phyloP scores from a whole-genome alignment of 257 asterid genomes.

The Paraleonurus japonicus region DNA sequence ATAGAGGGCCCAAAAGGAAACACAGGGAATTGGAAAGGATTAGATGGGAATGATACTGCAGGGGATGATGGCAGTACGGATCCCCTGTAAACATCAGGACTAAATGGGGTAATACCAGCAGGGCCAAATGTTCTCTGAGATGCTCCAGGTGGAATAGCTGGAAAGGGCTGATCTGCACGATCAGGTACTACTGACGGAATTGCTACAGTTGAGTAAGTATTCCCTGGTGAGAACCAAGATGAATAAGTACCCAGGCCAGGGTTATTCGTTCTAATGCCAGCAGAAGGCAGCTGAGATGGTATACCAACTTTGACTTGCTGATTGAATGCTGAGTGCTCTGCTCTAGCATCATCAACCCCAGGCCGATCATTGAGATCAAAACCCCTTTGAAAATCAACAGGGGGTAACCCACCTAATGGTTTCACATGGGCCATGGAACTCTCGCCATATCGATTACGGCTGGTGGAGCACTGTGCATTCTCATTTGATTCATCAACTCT shows the following conservation, averaged over 20 bases:
- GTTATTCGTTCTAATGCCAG: constrained; percentile 38
- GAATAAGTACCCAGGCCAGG: constrained; percentile 55
- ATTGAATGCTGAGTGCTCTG: constrained; percentile 11
- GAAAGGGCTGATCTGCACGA: constrained; percentile 48
- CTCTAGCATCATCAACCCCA: constrained; percentile 36
- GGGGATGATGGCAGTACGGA: constrained; percentile 84
- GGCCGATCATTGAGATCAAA: constrained; percentile 60
- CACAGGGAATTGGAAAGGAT: constrained; percentile 56
- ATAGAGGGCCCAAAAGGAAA: constrained; percentile 41
- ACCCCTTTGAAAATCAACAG: constrained; percentile 25
- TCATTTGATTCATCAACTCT: constrained; percentile 48
- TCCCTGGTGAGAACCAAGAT: constrained; percentile 75
- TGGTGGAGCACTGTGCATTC: constrained; percentile 32
- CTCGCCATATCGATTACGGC: constrained; percentile 30
- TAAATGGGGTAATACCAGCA: constrained; percentile 46
- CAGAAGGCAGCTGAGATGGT: constrained; percentile 44
- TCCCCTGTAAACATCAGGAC: constrained; percentile 65
- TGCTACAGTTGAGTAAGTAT: constrained; percentile 51
- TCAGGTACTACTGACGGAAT: constrained; percentile 55
- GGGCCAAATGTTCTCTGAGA: constrained; percentile 62
- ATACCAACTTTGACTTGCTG: constrained; percentile 38
- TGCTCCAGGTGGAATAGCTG: constrained; percentile 54
- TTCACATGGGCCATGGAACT: constrained; percentile 22
- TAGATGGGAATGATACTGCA: constrained; percentile 53
- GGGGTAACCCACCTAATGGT: constrained; percentile 11